Percentiles rank a stretch among this genome's conserved stretches.
These are phyloP conservation scores for Spiraea crenata DNA, from an alignment of 331 rosid genomes.

Conservation along the genomic window DNA sequence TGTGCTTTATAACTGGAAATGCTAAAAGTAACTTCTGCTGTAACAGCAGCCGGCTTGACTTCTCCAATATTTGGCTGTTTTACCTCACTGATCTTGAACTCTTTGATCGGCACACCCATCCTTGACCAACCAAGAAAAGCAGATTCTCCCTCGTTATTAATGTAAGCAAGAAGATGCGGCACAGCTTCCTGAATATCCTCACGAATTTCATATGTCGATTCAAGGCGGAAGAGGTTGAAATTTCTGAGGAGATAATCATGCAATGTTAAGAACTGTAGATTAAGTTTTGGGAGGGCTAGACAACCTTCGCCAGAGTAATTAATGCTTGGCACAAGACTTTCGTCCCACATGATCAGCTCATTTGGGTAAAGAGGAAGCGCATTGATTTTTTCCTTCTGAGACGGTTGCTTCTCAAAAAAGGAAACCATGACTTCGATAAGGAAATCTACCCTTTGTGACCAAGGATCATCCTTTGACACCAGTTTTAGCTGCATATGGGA, in stretches of 20 bases:
- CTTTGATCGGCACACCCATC: slow-evolving; percentile 91
- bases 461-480: slow-evolving; percentile 81
- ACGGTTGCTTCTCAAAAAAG: slow-evolving; percentile 86
- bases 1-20: slow-evolving; percentile 87
- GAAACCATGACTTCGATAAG: slow-evolving; percentile 94
- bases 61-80: slow-evolving; percentile 98
- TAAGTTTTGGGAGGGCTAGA: slow-evolving; percentile 92
- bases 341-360: slow-evolving; percentile 99
- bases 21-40: slow-evolving; percentile 81
- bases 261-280: slow-evolving; percentile 88
- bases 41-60: slow-evolving; percentile 92
- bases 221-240: slow-evolving; percentile 95
- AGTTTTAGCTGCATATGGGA: slow-evolving; percentile 75
- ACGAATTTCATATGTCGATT: slow-evolving; percentile 97
- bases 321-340: slow-evolving; percentile 97
- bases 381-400: slow-evolving; percentile 97
- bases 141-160: slow-evolving; percentile 81
- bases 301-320: slow-evolving; percentile 99
- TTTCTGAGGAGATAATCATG: slow-evolving; percentile 96
- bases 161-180: slow-evolving; percentile 91
- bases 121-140: slow-evolving; percentile 99
- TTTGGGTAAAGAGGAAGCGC: slow-evolving; percentile 96
- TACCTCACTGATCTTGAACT: slow-evolving; percentile 77
- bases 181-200: slow-evolving; percentile 96
- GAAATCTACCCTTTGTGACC: slow-evolving; percentile 93